These are phyloP conservation scores for Phalaenopsis hybrid DNA, from an alignment of 116 monocot species.

Conservation along the genomic window DNA sequence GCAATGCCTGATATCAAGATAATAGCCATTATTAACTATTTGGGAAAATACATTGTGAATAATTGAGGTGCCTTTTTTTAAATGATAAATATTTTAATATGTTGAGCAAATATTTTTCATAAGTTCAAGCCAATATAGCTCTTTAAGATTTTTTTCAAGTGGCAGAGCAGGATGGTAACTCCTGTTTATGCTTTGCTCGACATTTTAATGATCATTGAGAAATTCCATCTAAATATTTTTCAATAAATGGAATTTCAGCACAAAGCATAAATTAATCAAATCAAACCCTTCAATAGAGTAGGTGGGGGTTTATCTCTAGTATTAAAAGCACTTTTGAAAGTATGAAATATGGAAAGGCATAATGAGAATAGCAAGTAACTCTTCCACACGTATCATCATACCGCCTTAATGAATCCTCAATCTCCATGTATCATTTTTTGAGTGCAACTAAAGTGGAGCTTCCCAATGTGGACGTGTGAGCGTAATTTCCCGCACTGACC, in stretches of 20 bases:
- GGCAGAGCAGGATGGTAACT: neutral
- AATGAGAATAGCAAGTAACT: neutral
- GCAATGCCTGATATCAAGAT: neutral
- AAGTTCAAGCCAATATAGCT: neutral
- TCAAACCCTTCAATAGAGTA: neutral
- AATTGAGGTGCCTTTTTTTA: neutral
- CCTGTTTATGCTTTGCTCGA: neutral
- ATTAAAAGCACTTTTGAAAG: neutral
- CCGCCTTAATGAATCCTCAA: neutral
- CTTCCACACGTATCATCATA: neutral
- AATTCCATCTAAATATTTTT: neutral
- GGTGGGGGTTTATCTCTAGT: neutral
- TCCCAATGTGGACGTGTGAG: too few species aligned
- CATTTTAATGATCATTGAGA: neutral
- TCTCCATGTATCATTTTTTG: neutral
- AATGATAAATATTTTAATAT: neutral
- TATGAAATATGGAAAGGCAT: neutral
- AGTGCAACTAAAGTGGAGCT: neutral
- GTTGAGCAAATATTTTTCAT: neutral
- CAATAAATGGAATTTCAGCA: neutral
- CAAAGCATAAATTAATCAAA: neutral
- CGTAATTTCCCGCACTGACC: too few species aligned
- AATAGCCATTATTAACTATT: neutral
- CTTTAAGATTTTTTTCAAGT: neutral
- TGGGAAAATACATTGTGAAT: neutral